Evolutionary conservation across 2,329 filamentous ascomycete species (phyloP).

Genomic region (Verticillium zaregamsianum): DNA sequence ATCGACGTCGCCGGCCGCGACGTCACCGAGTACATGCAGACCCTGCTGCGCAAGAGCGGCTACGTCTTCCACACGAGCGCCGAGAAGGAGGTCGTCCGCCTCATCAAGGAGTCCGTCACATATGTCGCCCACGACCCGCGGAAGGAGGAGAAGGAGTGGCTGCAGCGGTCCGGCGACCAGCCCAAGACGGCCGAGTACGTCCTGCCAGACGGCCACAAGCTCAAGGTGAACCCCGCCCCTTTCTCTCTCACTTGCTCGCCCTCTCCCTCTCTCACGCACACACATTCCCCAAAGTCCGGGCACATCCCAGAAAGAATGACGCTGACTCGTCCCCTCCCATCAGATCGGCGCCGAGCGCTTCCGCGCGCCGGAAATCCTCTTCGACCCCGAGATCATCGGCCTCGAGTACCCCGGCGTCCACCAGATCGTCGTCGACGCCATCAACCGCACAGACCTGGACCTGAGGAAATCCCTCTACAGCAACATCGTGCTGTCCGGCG

Average conservation of each 20-base stretch:
- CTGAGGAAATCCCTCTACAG: constrained; percentile 89
- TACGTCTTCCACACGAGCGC: constrained; percentile 96
- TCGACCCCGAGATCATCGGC: constrained; percentile 95
- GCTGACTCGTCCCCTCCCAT: neutral
- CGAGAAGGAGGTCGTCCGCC: constrained; percentile 96
- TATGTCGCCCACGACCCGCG: constrained; percentile 89
- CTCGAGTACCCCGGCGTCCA: constrained; percentile 96
- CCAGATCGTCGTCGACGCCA: constrained; percentile 95
- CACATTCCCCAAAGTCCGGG: neutral
- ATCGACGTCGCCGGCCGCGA: constrained; percentile 96
- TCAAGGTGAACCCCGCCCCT: constrained; percentile 62
- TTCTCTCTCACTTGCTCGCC: neutral
- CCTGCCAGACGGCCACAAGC: constrained; percentile 86
- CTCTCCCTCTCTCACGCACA: neutral
- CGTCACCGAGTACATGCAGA: constrained; percentile 93
- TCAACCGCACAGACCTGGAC: constrained; percentile 92
- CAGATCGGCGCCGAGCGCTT: constrained; percentile 91
- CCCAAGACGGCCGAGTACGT: constrained; percentile 82
- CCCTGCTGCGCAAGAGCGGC: constrained; percentile 83
- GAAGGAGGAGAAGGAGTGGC: constrained; percentile 97
- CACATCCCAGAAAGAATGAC: neutral
- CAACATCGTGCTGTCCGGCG: constrained; percentile 95
- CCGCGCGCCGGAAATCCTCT: constrained; percentile 92
- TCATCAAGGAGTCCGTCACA: constrained; percentile 92
- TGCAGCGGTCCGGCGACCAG: constrained; percentile 56